phyloP scores from a whole-genome alignment of 495 filamentous ascomycete genomes.

The Aeminium ludgeri region DNA sequence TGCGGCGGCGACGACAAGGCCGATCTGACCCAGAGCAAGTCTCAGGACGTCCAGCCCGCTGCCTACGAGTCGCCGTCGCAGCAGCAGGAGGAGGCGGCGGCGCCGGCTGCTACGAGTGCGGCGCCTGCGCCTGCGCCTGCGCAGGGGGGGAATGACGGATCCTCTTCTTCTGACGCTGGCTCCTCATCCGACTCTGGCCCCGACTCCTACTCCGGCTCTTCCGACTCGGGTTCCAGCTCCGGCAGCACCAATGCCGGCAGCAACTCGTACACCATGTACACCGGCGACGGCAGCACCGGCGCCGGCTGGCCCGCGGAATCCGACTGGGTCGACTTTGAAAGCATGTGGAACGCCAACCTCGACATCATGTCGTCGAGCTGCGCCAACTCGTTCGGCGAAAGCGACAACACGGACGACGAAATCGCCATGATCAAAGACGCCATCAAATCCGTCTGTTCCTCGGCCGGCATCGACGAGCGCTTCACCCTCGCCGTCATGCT shows the following conservation, averaged over 20 bases:
- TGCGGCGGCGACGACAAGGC: constrained; percentile 9
- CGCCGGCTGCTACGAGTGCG: neutral
- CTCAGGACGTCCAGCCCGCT: too few species aligned
- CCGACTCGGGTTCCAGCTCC: neutral
- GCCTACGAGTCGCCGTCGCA: too few species aligned
- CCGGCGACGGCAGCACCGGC: constrained; percentile 8
- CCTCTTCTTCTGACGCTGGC: neutral
- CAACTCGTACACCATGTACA: constrained; percentile 15
- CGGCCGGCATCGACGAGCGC: constrained; percentile 11
- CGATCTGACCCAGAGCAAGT: too few species aligned
- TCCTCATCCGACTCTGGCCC: too few species aligned
- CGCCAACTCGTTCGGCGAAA: constrained; percentile 23
- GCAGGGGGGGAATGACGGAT: too few species aligned
- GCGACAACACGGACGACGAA: constrained; percentile 49
- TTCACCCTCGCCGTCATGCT: constrained; percentile 17
- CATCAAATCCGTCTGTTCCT: constrained; percentile 7
- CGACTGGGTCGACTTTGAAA: constrained; percentile 10
- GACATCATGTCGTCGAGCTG: constrained; percentile 29
- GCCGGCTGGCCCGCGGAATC: constrained; percentile 10
- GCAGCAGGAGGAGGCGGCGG: neutral
- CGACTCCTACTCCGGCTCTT: too few species aligned
- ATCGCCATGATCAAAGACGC: constrained; percentile 38
- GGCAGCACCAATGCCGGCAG: too few species aligned
- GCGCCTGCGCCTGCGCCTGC: too few species aligned
- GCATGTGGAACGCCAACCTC: constrained; percentile 25